Base-by-base conservation (phyloP, 1,284 basidiomycete genomes). In the Cerioporus squamosus region DNA sequence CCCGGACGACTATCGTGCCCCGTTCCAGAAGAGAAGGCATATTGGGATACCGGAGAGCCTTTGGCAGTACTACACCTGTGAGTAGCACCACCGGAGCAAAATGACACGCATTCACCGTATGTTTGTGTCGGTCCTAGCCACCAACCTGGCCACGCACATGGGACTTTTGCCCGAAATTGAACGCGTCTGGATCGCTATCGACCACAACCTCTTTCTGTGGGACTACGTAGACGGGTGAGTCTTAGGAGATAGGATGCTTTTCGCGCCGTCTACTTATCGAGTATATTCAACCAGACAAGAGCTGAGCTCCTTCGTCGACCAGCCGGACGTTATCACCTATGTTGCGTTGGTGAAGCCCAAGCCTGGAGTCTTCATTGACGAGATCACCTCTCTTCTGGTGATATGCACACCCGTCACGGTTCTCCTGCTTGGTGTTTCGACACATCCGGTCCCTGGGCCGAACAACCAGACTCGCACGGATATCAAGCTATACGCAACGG, bases 171-270 rank as follows among this genome's bases (percentile, higher is more conserved):
- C 95, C 31, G 93, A 96, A 67, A 94, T 99, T 63, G 94, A 95
- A 66, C 85, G 95, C 50, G 96, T 94, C 0, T 99, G 96, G 94
- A 93, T 98, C 66, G 90, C 94, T 10, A 91, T 98, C 62, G 95
- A 98, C 78, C 90, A 97, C 74, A 93, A 94, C 68, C 81, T 99
- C 42, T 95, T 97, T 70, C 79, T 99, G 26, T 99, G 97, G 97
- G 94, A 98, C 75, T 99, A 98, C 74, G 79, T 88, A 50, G 93
- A 97, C 69, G 93, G 93, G 90, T 94, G 68, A 61, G 87, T 80
- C 33, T 17, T 14, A n/a, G 49, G 26, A 3, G 22, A 14, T 31
- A 18, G 1, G 7, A 24, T 48, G 26, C 15, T 33, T 22, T 10
- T 9, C 40, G 15, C 14, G 8, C 12, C 39, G 2, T 9, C 49